Evolutionary conservation across 2,329 filamentous ascomycete species (phyloP), one percentile per base, ranked within the genome.

Genomic region (Coniochaeta sp.): DNA sequence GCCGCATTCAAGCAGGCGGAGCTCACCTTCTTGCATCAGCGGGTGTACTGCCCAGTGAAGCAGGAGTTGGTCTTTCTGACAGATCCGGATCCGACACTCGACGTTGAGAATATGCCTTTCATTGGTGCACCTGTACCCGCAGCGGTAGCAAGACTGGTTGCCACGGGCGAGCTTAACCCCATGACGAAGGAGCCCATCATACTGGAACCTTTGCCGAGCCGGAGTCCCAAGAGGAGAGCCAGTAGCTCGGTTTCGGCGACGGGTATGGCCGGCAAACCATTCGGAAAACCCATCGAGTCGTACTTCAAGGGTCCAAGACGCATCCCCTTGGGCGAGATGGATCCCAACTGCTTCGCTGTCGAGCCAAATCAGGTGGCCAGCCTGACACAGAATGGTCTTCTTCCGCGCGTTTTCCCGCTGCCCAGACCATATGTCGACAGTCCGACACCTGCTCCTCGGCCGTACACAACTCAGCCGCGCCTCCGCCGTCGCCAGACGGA

Each of bases 21-120:
- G 67, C 71, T 89, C 59, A 97, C 94, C 0, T 99, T 99, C 63
- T 71, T 96, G 16, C 88, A 97, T 63, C 94, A 96, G 71, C 88
- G 94, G 70, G 92, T 97, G 3, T 99, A 89, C 66, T 97, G 92
- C 65, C 91, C 92, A 0, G 72, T 76, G 32, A 76, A 79, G 38
- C 76, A 85, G 53, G 73, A 82, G 55, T 69, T 97, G 42, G 87
- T 96, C 35, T 84, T 90, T 54, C 75, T 96, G 53, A 94, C 84
- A 1, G 75, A 82, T 13, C 78, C 86, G 0, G 79, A 82, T 1
- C 71, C 78, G 6, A 81, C 81, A 4, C 66, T 90, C 20, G 79
- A 84, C 22, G 72, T 85, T 1, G 80, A 83, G 9, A 80, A 86
- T 38, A 85, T 96, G 77, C 80, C 86, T 1, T 97, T 87, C 61